Base-by-base conservation (phyloP, 768 basidiomycete genomes). In the Mycena polygramma region DNA sequence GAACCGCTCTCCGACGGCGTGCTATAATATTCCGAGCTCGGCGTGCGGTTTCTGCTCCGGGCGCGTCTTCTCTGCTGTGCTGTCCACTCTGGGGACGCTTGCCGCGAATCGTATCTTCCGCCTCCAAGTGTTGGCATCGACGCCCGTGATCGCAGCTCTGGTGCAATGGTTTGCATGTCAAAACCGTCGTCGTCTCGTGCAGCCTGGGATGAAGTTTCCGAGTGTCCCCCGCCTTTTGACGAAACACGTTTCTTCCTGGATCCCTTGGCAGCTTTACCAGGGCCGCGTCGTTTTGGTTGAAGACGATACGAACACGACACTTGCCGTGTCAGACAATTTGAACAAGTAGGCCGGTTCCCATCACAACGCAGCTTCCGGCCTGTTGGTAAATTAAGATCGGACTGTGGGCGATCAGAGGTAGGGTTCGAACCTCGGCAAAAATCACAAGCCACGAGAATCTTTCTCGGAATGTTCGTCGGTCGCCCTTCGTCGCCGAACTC, bases 361-460 rank as follows among this genome's bases (percentile, higher is more conserved):
- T 92, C 90, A 80, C 93, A 94, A 30, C 88, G 85, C 66, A 94
- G 87, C 79, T 94, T 94, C 63, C 93, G 89, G 52, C 86, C 93
- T 94, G 73, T 53, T 55, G 36, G 36, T 46, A 41, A 36, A 51
- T 63, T 57, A 51, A 54, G 48, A 6, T 30, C 30, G 30, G 30
- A 30, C 30, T 30, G 30, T 30, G 30, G 30, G 6, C 30, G 30
- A 30, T 19, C 30, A 62, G 30, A 62, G 55, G 55, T 41, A 57
- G n/a, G 10, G 48, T 22, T 46, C 82, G 76, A 74, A 90, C 93
- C 86, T 86, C 93, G 85, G 82, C 93, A 94, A 78, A 93, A 93
- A 79, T 92, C 84, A 81, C 93, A 94, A 67, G 93, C 93, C 43
- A 94, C 85, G 26, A 82, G 81, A 41, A 87, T 88, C 82, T 91